Evolutionary conservation across 352 stramenopile genomes (phyloP).

Genomic region (Thalassiosira livingstoniorum): DNA sequence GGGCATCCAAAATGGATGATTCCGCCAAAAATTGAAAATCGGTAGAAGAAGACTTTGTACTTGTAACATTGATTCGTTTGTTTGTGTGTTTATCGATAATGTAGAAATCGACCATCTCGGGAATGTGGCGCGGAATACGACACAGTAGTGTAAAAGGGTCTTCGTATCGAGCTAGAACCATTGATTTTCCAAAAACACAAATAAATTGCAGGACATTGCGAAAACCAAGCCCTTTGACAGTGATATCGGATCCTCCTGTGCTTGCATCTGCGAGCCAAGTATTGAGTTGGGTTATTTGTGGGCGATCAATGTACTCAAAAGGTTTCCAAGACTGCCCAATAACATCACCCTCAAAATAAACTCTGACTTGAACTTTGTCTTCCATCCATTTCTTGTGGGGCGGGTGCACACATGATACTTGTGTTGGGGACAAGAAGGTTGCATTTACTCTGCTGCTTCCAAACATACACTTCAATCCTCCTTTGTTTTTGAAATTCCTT

Average conservation of each 20-base stretch:
- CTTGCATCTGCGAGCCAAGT: slow-evolving; percentile 39
- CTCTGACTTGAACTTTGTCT: slow-evolving; percentile 34
- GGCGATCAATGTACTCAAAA: slow-evolving; percentile 72
- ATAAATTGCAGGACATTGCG: slow-evolving; percentile 52
- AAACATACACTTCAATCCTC: slow-evolving; percentile 65
- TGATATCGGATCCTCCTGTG: slow-evolving; percentile 28
- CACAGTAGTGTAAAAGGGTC: slow-evolving; percentile 57
- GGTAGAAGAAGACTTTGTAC: too few species aligned
- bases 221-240: slow-evolving; percentile 57
- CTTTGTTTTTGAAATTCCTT: slow-evolving; percentile 58
- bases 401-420: slow-evolving; percentile 58
- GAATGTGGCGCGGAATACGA: slow-evolving; percentile 77
- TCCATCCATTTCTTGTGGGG: slow-evolving; percentile 40
- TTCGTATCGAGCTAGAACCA: slow-evolving; percentile 67
- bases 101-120: slow-evolving; percentile 84
- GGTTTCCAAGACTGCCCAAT: slow-evolving; percentile 56
- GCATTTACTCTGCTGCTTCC: slow-evolving; percentile 42
- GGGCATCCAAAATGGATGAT: slow-evolving; percentile 86
- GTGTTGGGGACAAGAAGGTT: slow-evolving; percentile 55
- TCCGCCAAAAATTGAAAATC: slow-evolving; percentile 90
- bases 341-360: slow-evolving; percentile 33
- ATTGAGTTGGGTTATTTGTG: slow-evolving; percentile 42
- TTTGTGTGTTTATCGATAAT: slow-evolving; percentile 84
- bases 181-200: slow-evolving; percentile 71
- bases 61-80: too few species aligned